phyloP scores from a whole-genome alignment of 2,329 filamentous ascomycete genomes.

The Ascochyta clinopodiicola region DNA sequence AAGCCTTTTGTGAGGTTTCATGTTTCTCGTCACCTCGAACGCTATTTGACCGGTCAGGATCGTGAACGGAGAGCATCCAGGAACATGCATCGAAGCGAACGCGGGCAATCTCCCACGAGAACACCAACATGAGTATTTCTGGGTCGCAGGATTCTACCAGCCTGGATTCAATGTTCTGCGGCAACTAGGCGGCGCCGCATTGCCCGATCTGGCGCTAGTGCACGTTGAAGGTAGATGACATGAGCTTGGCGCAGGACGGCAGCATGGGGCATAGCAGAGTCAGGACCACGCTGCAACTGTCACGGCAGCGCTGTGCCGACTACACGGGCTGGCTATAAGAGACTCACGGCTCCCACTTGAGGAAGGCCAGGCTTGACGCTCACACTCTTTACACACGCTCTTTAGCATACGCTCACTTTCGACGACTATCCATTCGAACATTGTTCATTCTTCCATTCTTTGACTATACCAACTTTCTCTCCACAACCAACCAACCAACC shows the following conservation, averaged over 20 bases:
- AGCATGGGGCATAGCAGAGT: slow-evolving; percentile 24
- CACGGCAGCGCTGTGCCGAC: slow-evolving; percentile 23
- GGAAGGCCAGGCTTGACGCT: slow-evolving; percentile 42
- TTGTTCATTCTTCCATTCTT: slow-evolving; percentile 31
- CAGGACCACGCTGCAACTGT: slow-evolving; percentile 23
- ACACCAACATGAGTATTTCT: slow-evolving; percentile 26
- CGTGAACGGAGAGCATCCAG: slow-evolving; percentile 18
- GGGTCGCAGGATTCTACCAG: slow-evolving; percentile 27
- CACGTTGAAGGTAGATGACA: slow-evolving; percentile 36
- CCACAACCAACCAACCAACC: slow-evolving; percentile 22
- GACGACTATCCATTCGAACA: slow-evolving; percentile 34
- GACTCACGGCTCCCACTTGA: slow-evolving; percentile 14
- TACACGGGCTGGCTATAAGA: slow-evolving; percentile 35
- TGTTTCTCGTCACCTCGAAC: slow-evolving; percentile 18
- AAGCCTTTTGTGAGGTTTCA: slow-evolving; percentile 29
- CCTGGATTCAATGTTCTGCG: slow-evolving; percentile 29
- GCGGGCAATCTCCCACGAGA: slow-evolving; percentile 26
- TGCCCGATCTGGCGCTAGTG: slow-evolving; percentile 24
- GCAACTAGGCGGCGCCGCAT: slow-evolving; percentile 28
- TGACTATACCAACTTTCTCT: slow-evolving; percentile 25
- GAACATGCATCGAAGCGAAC: slow-evolving; percentile 31
- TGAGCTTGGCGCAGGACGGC: slow-evolving; percentile 28
- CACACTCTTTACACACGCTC: slow-evolving; percentile 41
- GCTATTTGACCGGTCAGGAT: slow-evolving; percentile 25
- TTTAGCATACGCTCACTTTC: slow-evolving; percentile 39